Base-by-base conservation (phyloP, 495 filamentous ascomycete species). In the Neurospora discreta region DNA sequence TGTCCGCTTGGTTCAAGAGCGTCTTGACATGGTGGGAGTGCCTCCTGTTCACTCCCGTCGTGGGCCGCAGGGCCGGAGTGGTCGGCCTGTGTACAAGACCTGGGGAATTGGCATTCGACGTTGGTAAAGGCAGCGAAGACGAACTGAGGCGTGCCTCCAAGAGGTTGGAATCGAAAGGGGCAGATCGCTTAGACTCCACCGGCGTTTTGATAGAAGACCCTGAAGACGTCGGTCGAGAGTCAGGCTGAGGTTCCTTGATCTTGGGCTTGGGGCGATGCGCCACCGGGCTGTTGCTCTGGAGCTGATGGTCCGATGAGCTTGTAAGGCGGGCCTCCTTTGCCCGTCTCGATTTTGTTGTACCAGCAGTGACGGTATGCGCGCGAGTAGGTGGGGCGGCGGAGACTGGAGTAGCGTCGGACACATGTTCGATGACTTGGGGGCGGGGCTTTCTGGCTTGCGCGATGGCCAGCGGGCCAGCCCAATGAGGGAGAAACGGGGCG, bases 401-500 rank as follows among this genome's bases (percentile, higher is more conserved):
- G 39, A 85, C 82, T 71, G 90, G 86, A 23, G 82, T 82, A 73
- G 89, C 85, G 26, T 65, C 52, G 15, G 26, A 65, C 52, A 65
- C 52, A 65, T 8, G 52, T 65, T 65, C 52, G 26, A 65, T 65
- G 71, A 84, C 82, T 26, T 79, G 77, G 3, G 87, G 85, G 71
- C 88, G 85, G 30, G 90, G 89, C 77, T 89, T 91, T 44, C 91
- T 83, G 26, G 91, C 90, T 78, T 93, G 91, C 15, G 90, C 90
- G 74, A 93, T 85, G 43, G 91, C 91, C 30, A 93, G 82, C 0
- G 91, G 91, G 3, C 90, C 91, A 18, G 89, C 89, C 85, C 85
- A 87, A 75, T 84, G 82, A n/a, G 88, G 82, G 30, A 89, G 73
- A 60, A 82, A 75, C 58, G 87, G 83, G 33, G 85, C 82, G 15